A percentile compares a stretch with the other conserved stretches of the same genome.
phyloP scores from a whole-genome alignment of 306 rosid genomes.

The Medicago ruthenica region DNA sequence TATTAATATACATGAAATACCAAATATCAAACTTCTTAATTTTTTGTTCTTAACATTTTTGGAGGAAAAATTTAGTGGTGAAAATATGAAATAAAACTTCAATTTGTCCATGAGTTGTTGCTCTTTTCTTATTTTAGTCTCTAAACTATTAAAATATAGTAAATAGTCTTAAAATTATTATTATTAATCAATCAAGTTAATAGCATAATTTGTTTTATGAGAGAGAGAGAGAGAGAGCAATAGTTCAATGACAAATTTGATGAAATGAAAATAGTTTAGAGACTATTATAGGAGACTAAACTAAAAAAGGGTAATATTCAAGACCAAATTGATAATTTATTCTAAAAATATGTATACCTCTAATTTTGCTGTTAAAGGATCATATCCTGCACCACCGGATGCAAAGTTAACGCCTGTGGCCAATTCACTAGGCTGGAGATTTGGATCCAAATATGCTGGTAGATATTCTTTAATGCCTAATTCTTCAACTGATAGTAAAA shows the following conservation, averaged over 20 bases:
- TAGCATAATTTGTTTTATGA: too few species aligned
- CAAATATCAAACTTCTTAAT: neutral
- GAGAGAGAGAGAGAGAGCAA: too few species aligned
- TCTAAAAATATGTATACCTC: slow-evolving; percentile 46
- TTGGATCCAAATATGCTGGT: slow-evolving; percentile 69
- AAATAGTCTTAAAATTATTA: too few species aligned
- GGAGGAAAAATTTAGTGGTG: too few species aligned
- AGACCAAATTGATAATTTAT: too few species aligned
- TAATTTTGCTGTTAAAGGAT: slow-evolving; percentile 61
- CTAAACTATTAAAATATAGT: too few species aligned
- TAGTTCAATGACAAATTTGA: neutral
- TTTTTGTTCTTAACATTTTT: neutral
- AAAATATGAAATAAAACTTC: neutral
- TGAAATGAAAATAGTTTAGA: too few species aligned
- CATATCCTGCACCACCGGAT: slow-evolving; percentile 82
- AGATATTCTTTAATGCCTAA: slow-evolving; percentile 64
- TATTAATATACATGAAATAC: neutral
- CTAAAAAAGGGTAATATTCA: too few species aligned
- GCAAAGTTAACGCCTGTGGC: slow-evolving; percentile 78
- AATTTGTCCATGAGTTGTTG: too few species aligned
- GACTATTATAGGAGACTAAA: too few species aligned
- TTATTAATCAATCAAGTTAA: too few species aligned
- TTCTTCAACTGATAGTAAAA: slow-evolving; percentile 54
- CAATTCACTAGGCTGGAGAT: slow-evolving; percentile 58
- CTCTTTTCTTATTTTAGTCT: too few species aligned